phyloP scores from a whole-genome alignment of 2,329 filamentous ascomycete species.

The Ustilaginoidea virens region DNA sequence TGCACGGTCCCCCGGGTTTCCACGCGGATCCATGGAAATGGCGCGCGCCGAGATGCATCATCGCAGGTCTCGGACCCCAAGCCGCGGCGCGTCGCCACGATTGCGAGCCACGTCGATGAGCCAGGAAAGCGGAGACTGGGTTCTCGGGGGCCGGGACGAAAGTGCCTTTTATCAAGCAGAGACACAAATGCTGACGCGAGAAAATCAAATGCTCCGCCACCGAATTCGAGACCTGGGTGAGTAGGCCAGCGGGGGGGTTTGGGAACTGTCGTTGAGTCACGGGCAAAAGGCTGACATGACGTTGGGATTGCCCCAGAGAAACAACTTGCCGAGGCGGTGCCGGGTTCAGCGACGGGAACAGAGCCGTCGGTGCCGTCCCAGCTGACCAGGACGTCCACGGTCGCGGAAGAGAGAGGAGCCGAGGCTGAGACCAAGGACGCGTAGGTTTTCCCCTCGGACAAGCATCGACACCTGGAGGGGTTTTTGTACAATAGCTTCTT shows the following conservation, averaged over 20 bases:
- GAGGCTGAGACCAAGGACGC: constrained; percentile 7
- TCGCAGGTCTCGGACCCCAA: constrained; percentile 43
- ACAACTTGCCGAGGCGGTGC: constrained; percentile 29
- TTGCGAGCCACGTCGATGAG: constrained; percentile 42
- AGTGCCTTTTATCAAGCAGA: constrained; percentile 70
- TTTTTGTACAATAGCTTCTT: no score
- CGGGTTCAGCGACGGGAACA: constrained; percentile 16
- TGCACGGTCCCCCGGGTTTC: constrained; percentile 34
- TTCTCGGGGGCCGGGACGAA: constrained; percentile 54
- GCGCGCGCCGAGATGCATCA: constrained; percentile 39
- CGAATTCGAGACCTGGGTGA: constrained; percentile 59
- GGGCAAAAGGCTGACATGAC: no score
- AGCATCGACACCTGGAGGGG: no score
- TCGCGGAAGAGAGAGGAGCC: constrained; percentile 17
- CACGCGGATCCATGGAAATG: constrained; percentile 43
- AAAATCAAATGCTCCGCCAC: constrained; percentile 71
- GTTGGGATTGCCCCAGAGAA: no score
- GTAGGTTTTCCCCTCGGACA: no score
- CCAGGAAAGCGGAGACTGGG: constrained; percentile 43
- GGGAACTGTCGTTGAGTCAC: no score
- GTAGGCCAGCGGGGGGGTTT: no score
- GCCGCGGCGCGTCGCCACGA: constrained; percentile 39
- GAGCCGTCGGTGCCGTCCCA: constrained; percentile 35
- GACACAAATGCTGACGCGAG: constrained; percentile 59
- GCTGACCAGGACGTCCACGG: constrained; percentile 30